These are phyloP conservation scores for Citropsis articulata DNA, from an alignment of 345 rosid genomes.

Conservation along the genomic window DNA sequence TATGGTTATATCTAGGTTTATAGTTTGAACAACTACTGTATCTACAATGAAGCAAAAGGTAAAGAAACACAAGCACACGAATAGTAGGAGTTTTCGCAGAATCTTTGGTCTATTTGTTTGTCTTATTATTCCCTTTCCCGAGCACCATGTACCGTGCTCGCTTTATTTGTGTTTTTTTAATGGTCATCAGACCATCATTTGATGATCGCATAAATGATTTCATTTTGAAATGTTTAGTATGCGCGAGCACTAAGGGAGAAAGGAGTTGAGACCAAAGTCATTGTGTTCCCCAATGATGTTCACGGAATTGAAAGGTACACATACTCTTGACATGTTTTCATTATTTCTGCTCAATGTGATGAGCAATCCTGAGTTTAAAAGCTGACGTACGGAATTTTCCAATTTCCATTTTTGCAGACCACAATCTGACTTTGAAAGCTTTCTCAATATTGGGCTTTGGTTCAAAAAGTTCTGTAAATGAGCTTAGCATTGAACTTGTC, in stretches of 20 bases:
- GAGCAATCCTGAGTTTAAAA: background rate
- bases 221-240: conserved; percentile 43
- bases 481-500: background rate
- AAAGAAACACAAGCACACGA: background rate
- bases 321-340: background rate
- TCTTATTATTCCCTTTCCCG: background rate
- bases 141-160: background rate
- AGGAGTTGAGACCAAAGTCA: conserved; percentile 69
- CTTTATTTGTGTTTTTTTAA: background rate
- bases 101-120: background rate
- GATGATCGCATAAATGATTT: background rate
- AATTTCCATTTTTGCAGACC: conserved; percentile 55
- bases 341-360: background rate
- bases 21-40: background rate
- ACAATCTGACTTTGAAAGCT: conserved; percentile 83
- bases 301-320: conserved; percentile 68
- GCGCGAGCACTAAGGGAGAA: conserved; percentile 76
- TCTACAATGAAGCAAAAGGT: background rate
- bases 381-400: conserved; percentile 13
- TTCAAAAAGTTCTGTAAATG: conserved; percentile 75
- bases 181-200: background rate
- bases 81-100: background rate
- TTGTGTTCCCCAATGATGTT: conserved; percentile 66
- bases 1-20: background rate
- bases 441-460: conserved; percentile 78